Conservation (phyloP, 225 moss, liverwort and hornwort species). For the Lunularia cruciata region DNA sequence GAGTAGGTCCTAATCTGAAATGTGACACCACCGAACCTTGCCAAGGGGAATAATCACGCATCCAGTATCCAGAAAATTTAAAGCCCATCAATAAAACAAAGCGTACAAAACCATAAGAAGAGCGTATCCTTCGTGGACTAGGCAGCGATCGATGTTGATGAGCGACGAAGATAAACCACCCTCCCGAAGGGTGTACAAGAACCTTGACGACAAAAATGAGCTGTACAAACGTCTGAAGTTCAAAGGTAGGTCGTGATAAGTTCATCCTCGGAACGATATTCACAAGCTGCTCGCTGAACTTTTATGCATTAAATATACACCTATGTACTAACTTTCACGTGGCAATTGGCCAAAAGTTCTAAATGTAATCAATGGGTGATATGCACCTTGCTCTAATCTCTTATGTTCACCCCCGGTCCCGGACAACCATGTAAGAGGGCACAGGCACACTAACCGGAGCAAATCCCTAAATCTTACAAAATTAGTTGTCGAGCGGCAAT, state of each 20-base stretch:
- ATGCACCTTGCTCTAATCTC: slow-evolving; percentile 33
- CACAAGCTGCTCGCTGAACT: slow-evolving; percentile 20
- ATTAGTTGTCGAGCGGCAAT: slow-evolving; percentile 13
- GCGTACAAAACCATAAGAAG: no score
- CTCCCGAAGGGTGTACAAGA: slow-evolving; percentile 2
- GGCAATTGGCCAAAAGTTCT: slow-evolving; percentile 39
- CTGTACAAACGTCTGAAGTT: slow-evolving; percentile 26
- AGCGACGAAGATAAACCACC: no score
- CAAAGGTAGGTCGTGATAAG: slow-evolving; percentile 14
- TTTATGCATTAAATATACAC: slow-evolving; percentile 30
- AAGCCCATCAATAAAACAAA: no score
- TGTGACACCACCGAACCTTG: no score
- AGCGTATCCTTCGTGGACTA: no score
- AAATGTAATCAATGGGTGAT: slow-evolving; percentile 36
- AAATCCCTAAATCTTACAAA: slow-evolving; percentile 30
- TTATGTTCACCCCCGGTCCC: slow-evolving; percentile 27
- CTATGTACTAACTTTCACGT: slow-evolving; percentile 33
- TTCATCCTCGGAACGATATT: slow-evolving; percentile 23
- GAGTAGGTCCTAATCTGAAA: no score
- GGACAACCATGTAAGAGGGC: slow-evolving; percentile 24
- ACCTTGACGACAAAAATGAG: slow-evolving; percentile 2
- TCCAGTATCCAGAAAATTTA: no score
- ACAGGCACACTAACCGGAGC: slow-evolving; percentile 4
- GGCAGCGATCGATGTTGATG: no score
- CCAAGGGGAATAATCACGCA: no score